Evolutionary conservation across 2,329 filamentous ascomycete genomes (phyloP), one percentile per base, ranked within the genome.

Genomic region (Aaosphaeria arxii): DNA sequence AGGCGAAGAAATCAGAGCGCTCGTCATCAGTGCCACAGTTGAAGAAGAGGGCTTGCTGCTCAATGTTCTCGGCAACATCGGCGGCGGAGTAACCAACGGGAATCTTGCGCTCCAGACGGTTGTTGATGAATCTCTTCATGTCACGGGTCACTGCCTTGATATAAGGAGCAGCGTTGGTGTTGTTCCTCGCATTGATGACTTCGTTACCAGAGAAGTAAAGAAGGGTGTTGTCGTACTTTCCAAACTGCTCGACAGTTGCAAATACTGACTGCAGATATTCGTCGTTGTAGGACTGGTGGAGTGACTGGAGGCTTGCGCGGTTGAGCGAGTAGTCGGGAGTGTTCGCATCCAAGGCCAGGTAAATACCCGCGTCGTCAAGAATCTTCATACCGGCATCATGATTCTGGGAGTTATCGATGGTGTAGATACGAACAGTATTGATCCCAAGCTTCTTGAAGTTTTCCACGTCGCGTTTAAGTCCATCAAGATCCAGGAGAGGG

Each of bases 401-500:
- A 71, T 86, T 77, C 63, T 79, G 74, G 43, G 85, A 86, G 80
- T 96, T 96, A 77, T 96, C 91, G 58, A 95, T 85, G 6, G 87
- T 89, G 79, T 96, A 96, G 55, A 96, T 87, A 72, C 91, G 90
- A 66, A 96, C 80, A 17, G 90, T 91, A 78, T 96, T 96, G 74
- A 96, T 78, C 33, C 90, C 90, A 45, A 96, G 79, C 55, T 90
- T 81, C 76, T 89, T 82, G 82, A 96, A 95, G 69, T 89, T 79
- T 45, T 76, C 73, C 57, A 96, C 86, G 67, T 95, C 90, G 55
- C 90, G 87, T 68, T 81, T 78, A 79, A 91, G 92, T 63, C 78
- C 72, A 4, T 72, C 70, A 31, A 78, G 63, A 61, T 95, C 85
- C 51, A 88, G 84, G 43, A 96, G 84, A 52, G 91, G 89, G 65